Conservation (phyloP, 148 eudicot genomes). For the Rhododendron ferrugineum region DNA sequence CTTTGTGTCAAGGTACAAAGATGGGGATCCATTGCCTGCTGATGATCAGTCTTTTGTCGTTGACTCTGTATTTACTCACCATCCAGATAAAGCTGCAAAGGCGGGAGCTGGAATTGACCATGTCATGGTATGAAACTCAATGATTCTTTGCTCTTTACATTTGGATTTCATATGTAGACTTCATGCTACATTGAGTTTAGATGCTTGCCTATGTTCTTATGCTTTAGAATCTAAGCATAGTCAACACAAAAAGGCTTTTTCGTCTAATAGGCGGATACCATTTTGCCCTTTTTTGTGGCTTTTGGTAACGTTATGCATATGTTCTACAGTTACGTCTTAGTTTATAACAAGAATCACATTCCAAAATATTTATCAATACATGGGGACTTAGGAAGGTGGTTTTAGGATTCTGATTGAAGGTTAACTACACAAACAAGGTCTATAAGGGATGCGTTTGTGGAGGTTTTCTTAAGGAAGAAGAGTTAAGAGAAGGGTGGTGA, state of each 20-base stretch:
- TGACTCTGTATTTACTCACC: conserved; percentile 57
- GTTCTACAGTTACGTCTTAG: not conserved
- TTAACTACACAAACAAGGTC: not conserved
- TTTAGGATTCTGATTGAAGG: not conserved
- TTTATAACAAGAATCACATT: not conserved
- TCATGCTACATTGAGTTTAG: not conserved
- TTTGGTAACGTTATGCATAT: not conserved
- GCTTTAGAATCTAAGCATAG: not conserved
- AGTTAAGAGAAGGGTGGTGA: not conserved
- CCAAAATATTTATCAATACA: not conserved
- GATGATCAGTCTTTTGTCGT: conserved; percentile 72
- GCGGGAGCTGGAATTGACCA: conserved; percentile 70
- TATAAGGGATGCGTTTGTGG: not conserved
- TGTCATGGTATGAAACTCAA: conserved; percentile 52
- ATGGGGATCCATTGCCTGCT: conserved; percentile 71
- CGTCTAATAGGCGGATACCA: not conserved
- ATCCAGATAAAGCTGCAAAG: conserved; percentile 81
- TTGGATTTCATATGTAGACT: not conserved
- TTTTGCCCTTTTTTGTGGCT: not conserved
- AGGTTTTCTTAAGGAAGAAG: not conserved
- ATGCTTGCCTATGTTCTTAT: not conserved
- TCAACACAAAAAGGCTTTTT: not conserved
- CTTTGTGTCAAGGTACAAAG: conserved; percentile 59
- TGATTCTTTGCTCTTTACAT: not conserved
- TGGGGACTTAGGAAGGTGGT: not conserved